phyloP scores from a whole-genome alignment of 1,284 basidiomycete genomes.

The Ceratobasidium sp. region DNA sequence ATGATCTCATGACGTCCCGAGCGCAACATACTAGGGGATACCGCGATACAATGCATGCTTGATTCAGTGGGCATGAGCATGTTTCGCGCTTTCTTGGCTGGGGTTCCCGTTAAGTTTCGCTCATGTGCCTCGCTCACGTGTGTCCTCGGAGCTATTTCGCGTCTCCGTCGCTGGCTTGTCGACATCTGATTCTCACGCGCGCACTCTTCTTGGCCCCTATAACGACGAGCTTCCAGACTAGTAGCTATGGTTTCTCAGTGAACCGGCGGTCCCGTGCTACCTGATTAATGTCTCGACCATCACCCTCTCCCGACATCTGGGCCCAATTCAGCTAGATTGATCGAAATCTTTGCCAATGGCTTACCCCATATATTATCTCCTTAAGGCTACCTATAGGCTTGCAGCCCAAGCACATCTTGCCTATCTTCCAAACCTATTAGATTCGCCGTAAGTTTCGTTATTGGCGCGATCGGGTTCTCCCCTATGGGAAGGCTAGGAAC shows the following conservation, averaged over 20 bases:
- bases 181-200: too few species aligned
- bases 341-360: neutral
- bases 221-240: too few species aligned
- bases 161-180: slow-evolving; percentile 39
- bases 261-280: neutral
- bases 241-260: neutral
- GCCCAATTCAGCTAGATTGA: neutral
- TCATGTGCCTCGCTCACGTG: slow-evolving; percentile 36
- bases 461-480: neutral
- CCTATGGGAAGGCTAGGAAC: neutral
- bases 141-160: slow-evolving; percentile 36
- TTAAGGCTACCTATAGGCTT: neutral
- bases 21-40: too few species aligned
- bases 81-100: neutral
- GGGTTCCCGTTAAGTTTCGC: neutral
- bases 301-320: too few species aligned
- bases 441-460: too few species aligned
- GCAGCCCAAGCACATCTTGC: too few species aligned
- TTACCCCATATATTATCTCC: slow-evolving; percentile 6
- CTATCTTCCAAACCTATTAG: too few species aligned
- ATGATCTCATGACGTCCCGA: neutral
- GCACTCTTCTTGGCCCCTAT: too few species aligned
- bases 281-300: slow-evolving; percentile 1
- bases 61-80: neutral
- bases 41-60: slow-evolving; percentile 2